Evolutionary conservation across 306 rosid genomes (phyloP).

Genomic region (Echinosophora koreensis): DNA sequence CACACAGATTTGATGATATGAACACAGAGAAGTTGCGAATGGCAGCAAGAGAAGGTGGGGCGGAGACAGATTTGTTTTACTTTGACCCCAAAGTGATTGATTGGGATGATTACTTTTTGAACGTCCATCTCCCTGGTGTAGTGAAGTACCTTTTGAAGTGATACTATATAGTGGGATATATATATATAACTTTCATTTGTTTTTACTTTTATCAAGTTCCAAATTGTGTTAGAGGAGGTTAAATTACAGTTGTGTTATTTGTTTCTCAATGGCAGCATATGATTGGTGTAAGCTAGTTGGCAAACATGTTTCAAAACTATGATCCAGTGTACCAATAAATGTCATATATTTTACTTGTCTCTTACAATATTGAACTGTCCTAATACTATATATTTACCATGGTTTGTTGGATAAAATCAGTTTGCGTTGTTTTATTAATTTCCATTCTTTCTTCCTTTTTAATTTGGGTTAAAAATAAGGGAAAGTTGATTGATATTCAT

Average conservation of each 20-base stretch:
- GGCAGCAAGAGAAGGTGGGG: slow-evolving; percentile 59
- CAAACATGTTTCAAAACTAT: slow-evolving; percentile 35
- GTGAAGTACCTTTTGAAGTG: slow-evolving; percentile 76
- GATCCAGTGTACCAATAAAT: slow-evolving; percentile 28
- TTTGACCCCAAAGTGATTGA: slow-evolving; percentile 73
- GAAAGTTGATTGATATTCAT: neutral
- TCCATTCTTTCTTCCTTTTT: neutral
- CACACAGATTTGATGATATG: slow-evolving; percentile 79
- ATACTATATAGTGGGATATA: slow-evolving; percentile 27
- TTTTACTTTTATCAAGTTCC: slow-evolving; percentile 17
- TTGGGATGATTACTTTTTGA: slow-evolving; percentile 85
- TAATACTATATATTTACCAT: neutral
- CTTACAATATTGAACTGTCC: neutral
- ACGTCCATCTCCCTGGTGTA: slow-evolving; percentile 70
- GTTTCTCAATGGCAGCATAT: slow-evolving; percentile 21
- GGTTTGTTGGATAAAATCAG: slow-evolving; percentile 5
- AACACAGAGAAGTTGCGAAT: slow-evolving; percentile 76
- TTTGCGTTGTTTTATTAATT: neutral
- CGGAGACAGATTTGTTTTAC: slow-evolving; percentile 68
- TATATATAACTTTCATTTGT: neutral
- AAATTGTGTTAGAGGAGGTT: slow-evolving; percentile 25
- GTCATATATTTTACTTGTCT: slow-evolving; percentile 4
- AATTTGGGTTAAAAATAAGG: neutral
- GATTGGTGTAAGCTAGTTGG: slow-evolving; percentile 37
- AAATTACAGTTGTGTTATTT: slow-evolving; percentile 26